Evolutionary conservation across 2,329 filamentous ascomycete species (phyloP), one percentile per base, ranked within the genome.

Genomic region (Sarocladium kiliense): DNA sequence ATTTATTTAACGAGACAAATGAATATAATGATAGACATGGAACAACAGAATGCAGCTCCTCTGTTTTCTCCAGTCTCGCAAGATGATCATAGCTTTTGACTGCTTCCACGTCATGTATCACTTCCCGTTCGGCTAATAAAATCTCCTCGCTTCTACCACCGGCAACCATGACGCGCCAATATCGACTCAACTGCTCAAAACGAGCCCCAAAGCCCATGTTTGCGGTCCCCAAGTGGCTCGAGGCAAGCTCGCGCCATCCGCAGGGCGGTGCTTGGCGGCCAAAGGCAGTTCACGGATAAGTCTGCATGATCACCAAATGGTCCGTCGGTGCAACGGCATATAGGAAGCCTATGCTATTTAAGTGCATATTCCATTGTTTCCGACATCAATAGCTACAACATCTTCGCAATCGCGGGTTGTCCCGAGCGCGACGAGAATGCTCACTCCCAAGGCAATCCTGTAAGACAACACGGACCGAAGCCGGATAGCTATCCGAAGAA

Each of bases 231-330:
- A n/a, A n/a, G n/a, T n/a, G n/a, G n/a, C 25, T 79, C 75, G 2
- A 78, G 69, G 58, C 81, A 84, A 0, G 79, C 74, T 1, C 84
- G 74, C 1, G 81, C 79, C 64, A 83, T 77, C 45, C 81, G 74
- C 54, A 85, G 81, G 57, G 77, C 79, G 21, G 74, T 74, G 2
- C 80, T 77, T 1, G 80, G 76, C 62, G 87, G 76, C 58, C 78
- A 74, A 59, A 82, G 81, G 7, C 84, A n/a, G 73, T 65, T 87
- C 84, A 18, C 75, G 72, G 61, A 83, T 82, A 83, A 83, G 62
- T 82, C 60, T 62, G 57, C 18, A 39, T 6, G 36, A 19, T n/a
- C n/a, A n/a, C n/a, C n/a, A n/a, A n/a, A n/a, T n/a, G n/a, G n/a
- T n/a, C n/a, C n/a, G n/a, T n/a, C n/a, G n/a, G n/a, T n/a, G n/a